Conservation (phyloP, 192 early-diverging fungal genomes). For the Chytriomyces hyalinus region DNA sequence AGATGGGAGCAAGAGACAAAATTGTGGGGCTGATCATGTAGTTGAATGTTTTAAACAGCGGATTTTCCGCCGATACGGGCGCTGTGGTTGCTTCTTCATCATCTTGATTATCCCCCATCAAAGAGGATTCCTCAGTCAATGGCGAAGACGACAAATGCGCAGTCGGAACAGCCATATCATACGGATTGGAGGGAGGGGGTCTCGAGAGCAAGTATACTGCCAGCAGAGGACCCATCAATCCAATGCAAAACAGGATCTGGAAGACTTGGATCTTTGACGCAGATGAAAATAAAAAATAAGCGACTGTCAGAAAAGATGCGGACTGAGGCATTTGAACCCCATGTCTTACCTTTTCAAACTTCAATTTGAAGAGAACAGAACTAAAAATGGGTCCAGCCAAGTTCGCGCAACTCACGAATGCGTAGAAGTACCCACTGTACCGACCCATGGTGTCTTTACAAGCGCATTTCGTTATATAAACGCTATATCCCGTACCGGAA, state of each 20-base stretch:
- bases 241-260: conserved; percentile 17
- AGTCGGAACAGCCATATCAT: conserved; percentile 2
- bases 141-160: not conserved
- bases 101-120: not conserved
- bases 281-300: not conserved
- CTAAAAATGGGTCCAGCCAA: conserved; percentile 33
- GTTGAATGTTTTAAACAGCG: conserved; percentile 25
- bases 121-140: not conserved
- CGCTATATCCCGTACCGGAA: not conserved
- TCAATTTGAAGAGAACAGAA: conserved; percentile 24
- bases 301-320: not conserved
- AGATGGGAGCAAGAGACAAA: conserved; percentile 24
- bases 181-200: conserved; percentile 27
- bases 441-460: conserved; percentile 17
- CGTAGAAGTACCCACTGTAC: conserved; percentile 35
- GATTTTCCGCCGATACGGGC: not conserved
- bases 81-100: not conserved
- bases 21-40: conserved; percentile 17
- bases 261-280: conserved; percentile 18
- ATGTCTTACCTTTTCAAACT: conserved; percentile 20
- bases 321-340: not conserved
- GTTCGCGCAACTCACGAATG: conserved; percentile 11
- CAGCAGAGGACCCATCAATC: conserved; percentile 17
- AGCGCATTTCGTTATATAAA: conserved; percentile 34
- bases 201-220: conserved; percentile 7